A percentile compares a stretch with the other conserved stretches of the same genome.
phyloP scores from a whole-genome alignment of 1,284 basidiomycete genomes.

The Golubevia pallescens region DNA sequence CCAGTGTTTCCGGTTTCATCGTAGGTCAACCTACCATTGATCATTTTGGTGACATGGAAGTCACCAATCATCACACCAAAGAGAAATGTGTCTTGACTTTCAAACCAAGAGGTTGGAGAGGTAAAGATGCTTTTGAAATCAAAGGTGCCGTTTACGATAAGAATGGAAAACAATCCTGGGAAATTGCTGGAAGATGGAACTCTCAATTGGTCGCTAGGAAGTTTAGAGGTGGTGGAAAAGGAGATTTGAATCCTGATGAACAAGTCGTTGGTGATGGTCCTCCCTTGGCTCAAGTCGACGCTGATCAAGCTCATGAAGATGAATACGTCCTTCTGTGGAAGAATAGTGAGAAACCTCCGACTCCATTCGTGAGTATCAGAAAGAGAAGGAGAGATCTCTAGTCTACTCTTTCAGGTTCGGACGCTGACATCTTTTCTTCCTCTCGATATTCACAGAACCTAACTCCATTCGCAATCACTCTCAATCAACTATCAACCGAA shows the following conservation, averaged over 20 bases:
- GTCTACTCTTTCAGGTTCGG: too few species aligned
- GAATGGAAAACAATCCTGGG: conserved; percentile 75
- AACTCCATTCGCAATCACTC: conserved; percentile 89
- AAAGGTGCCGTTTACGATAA: conserved; percentile 80
- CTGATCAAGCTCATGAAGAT: neutral
- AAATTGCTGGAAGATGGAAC: conserved; percentile 95
- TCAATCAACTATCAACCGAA: conserved; percentile 78
- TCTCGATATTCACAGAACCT: conserved; percentile 71
- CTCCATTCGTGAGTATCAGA: conserved; percentile 27
- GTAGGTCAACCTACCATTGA: conserved; percentile 92
- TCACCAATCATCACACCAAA: conserved; percentile 90
- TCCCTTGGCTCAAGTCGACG: too few species aligned
- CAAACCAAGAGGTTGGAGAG: conserved; percentile 94
- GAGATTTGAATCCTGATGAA: conserved; percentile 77
- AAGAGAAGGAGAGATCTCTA: too few species aligned
- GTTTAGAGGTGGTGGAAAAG: conserved; percentile 71
- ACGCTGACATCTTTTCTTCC: neutral
- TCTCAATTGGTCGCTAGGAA: conserved; percentile 87
- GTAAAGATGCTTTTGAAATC: conserved; percentile 89
- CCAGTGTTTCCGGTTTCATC: conserved; percentile 80
- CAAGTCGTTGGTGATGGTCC: conserved; percentile 13
- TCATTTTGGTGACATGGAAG: conserved; percentile 91
- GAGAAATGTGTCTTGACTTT: conserved; percentile 89
- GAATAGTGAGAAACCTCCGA: conserved; percentile 77
- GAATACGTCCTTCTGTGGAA: conserved; percentile 86